Evolutionary conservation across 139 green algal genomes (phyloP).

Genomic region (Chlamydomonas eustigma): DNA sequence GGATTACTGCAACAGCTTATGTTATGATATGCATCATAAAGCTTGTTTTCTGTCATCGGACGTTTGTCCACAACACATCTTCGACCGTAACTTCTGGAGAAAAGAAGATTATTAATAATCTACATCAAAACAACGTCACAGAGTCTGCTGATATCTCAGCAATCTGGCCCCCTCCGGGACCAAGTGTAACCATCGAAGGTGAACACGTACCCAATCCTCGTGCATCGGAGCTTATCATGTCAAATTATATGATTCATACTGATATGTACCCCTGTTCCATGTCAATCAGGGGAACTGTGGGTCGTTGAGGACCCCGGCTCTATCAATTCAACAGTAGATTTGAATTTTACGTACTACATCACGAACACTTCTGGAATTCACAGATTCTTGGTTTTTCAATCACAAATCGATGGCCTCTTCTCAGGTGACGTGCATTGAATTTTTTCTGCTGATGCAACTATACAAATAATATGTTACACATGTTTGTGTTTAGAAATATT

Average conservation of each 20-base stretch:
- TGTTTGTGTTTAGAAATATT: background rate
- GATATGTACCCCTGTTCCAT: background rate
- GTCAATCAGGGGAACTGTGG: background rate
- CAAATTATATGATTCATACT: background rate
- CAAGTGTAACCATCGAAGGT: no score
- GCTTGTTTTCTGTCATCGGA: no score
- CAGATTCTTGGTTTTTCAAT: background rate
- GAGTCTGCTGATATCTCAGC: no score
- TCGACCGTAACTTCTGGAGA: no score
- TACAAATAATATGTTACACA: background rate
- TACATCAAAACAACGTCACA: no score
- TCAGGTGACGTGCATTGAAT: background rate
- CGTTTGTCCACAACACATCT: no score
- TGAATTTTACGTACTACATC: background rate
- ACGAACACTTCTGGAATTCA: background rate
- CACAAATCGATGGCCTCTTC: background rate
- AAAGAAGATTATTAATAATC: no score
- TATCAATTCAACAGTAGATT: no score
- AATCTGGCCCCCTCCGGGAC: no score
- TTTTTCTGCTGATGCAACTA: background rate
- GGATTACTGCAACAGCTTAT: no score
- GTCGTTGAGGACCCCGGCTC: background rate
- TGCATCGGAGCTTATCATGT: background rate
- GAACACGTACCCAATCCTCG: no score
- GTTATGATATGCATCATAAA: no score